Base-by-base conservation (phyloP, 1,284 basidiomycete genomes). In the Austroboletus niveus region DNA sequence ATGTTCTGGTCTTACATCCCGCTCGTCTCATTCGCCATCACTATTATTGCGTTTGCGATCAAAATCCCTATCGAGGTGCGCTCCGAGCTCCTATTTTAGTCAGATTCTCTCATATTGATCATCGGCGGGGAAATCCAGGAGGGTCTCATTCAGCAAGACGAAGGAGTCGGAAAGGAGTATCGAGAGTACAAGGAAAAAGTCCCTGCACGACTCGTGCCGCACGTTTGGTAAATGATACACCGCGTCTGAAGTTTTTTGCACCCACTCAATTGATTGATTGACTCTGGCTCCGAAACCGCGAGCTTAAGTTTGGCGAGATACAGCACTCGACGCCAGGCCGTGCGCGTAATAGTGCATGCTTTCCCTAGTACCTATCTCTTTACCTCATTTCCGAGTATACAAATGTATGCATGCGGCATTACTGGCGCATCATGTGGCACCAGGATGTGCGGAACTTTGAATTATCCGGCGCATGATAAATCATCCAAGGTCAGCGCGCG, bases 51-150 rank as follows among this genome's bases (percentile, higher is more conserved):
- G 3, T 57, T 61, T 30, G 50, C 53, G 4, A 45, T 67, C 30
- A 68, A 69, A 43, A 60, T 66, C 38, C 55, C 62, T n/a, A 57
- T 66, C 30, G 64, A 69, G 58, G 65, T 65, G 30, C 29, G 53
- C 44, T 42, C 34, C n/a, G 7, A 4, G 15, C 40, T 11, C 1
- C 17, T 17, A 12, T 17, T 4, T 15, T 15, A 4, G 7, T 31
- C 32, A 36, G 9, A 9, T 31, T 42, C 9, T 7, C 24, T 1
- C 17, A 1, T 27, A 20, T n/a, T 40, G 44, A 29, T 35, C 1
- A 32, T 15, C 10, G 35, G 17, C 6, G 29, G 20, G 8, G 30
- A 4, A 6, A 22, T 41, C 5, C 20, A 58, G 57, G 57, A 59
- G 36, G 36, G n/a, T 1, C 14, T 38, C 8, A 52, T 58, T 48